Evolutionary conservation across 2,329 filamentous ascomycete genomes (phyloP), one percentile per base, ranked within the genome.

Genomic region (Fusarium penzigii): DNA sequence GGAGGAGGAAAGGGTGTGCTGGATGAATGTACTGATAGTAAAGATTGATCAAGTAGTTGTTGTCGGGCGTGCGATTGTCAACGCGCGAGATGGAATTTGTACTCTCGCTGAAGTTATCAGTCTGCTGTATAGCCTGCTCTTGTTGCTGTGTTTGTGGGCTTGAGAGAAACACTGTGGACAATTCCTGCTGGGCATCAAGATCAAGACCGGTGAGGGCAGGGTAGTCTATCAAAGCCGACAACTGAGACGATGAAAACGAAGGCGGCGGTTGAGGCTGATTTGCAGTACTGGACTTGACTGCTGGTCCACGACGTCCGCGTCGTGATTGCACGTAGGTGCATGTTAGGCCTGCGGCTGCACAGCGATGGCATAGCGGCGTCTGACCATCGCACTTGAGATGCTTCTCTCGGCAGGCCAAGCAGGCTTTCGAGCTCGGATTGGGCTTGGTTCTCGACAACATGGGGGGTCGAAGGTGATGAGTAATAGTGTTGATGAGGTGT

Each of bases 371-470:
- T 16, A 29, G n/a, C 29, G 44, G 44, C 17, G 44, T 46, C 29
- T 46, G 44, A 11, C 44, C 44, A n/a, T 46, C 44, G 44, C 44
- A 46, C 39, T 17, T 46, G 17, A 46, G 44, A 40, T 39, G 44
- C 29, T 46, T 46, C 17, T 46, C 44, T n/a, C 44, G 44, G 16
- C 34, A 46, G 16, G 44, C 17, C 8, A 40, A 40, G 34, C 44
- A 46, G 36, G 44, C 44, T 29, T 17, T 39, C 17, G 44, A 40
- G 36, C 36, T 39, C 29, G 44, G 44, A 40, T 46, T 46, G 17
- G 44, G 17, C 36, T 40, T 46, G n/a, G 29, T 46, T 20, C n/a
- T 39, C 17, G 34, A n/a, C 6, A 46, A 17, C 36, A 40, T 46
- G 17, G 44, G 7, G 20, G 5, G 20, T 25, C 20, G 20, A 25